These are phyloP conservation scores for Rosa chinensis DNA, from an alignment of 306 rosid species.

Conservation along the genomic window DNA sequence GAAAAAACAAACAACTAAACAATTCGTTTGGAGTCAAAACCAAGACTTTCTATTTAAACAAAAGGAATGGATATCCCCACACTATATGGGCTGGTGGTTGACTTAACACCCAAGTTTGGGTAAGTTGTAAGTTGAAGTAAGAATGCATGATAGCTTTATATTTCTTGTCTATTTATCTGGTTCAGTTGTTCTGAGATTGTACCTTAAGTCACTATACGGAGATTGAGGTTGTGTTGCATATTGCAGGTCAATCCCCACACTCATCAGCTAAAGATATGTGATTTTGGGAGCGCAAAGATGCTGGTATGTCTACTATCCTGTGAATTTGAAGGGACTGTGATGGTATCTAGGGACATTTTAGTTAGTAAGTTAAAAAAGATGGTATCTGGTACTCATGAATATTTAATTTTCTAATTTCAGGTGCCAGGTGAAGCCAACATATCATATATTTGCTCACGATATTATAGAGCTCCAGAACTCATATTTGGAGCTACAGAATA, in stretches of 20 bases:
- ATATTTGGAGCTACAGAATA: conserved; percentile 97
- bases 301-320: conserved; percentile 47
- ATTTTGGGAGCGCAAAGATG: conserved; percentile 96
- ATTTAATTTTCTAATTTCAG: conserved; percentile 37
- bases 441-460: conserved; percentile 91
- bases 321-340: conserved; percentile 12
- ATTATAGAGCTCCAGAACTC: conserved; percentile 96
- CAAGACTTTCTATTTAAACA: neutral
- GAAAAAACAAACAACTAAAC: neutral
- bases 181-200: neutral
- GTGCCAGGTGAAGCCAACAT: conserved; percentile 96
- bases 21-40: neutral
- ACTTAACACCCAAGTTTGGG: neutral
- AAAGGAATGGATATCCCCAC: neutral
- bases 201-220: neutral
- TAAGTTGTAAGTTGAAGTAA: neutral
- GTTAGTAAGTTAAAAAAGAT: neutral
- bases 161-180: neutral
- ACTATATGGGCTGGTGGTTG: neutral
- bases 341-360: neutral
- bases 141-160: neutral
- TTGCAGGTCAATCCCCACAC: conserved; percentile 75
- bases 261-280: conserved; percentile 91
- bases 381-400: conserved; percentile 23
- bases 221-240: conserved; percentile 13